Conservation (phyloP, 78 protist genomes). For the Tieghemostelium lacteum region DNA sequence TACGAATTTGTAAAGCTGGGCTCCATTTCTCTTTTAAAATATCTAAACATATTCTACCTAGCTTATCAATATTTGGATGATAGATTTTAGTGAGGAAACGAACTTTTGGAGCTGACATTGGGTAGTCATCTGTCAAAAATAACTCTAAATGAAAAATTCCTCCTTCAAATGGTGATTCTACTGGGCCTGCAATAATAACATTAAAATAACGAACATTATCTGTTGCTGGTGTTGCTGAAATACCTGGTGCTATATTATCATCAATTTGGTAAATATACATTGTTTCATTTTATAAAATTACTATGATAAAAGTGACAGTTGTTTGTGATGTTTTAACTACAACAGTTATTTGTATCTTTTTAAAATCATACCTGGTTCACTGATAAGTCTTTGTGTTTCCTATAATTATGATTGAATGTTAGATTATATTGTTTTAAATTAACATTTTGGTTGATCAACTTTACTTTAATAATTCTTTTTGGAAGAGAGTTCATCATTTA, state of each 20-base stretch:
- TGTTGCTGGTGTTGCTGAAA: conserved; percentile 89
- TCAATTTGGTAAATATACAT: too few species aligned
- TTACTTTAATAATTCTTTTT: conserved; percentile 62
- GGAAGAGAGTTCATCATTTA: conserved; percentile 13
- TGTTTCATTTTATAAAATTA: too few species aligned
- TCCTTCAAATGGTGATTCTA: conserved; percentile 91
- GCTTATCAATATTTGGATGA: conserved; percentile 99
- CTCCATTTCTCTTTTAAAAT: conserved; percentile 99
- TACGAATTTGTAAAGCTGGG: conserved; percentile 98
- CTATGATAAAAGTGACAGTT: too few species aligned
- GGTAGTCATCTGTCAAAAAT: conserved; percentile 97
- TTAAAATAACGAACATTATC: conserved; percentile 95
- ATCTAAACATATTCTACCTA: conserved; percentile 99
- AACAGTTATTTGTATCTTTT: background rate
- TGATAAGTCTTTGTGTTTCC: conserved; percentile 67
- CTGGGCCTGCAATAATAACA: conserved; percentile 93
- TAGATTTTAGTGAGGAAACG: conserved; percentile 93
- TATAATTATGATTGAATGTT: background rate
- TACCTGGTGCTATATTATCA: conserved; percentile 89
- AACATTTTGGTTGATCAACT: background rate
- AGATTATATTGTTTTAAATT: background rate
- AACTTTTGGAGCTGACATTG: conserved; percentile 97
- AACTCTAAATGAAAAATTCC: conserved; percentile 96
- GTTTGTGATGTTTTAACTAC: too few species aligned
- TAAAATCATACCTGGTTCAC: conserved; percentile 61